phyloP scores from a whole-genome alignment of 768 basidiomycete species.

The Hirschioporus abietinus region DNA sequence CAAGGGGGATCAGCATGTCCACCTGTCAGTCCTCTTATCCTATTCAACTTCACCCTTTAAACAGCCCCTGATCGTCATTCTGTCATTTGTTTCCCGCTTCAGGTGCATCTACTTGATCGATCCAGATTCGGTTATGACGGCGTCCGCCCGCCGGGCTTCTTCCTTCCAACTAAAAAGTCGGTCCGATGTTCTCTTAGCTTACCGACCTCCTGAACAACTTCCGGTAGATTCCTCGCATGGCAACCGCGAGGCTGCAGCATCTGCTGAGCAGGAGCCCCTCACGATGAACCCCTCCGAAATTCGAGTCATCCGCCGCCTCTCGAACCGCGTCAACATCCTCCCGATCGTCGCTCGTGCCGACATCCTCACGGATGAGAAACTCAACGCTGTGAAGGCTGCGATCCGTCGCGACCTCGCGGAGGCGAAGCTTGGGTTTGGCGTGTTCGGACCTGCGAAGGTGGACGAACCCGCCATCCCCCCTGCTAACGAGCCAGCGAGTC shows the following conservation, averaged over 20 bases:
- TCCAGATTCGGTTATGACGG: conserved; percentile 61
- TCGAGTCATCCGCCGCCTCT: conserved; percentile 70
- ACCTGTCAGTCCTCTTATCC: conserved; percentile 50
- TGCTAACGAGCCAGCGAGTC: conserved; percentile 7
- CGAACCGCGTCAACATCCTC: conserved; percentile 71
- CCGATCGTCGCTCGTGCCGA: conserved; percentile 79
- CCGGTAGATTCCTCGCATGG: conserved; percentile 49
- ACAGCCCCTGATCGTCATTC: conserved; percentile 9
- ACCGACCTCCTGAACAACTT: conserved; percentile 47
- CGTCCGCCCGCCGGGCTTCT: conserved; percentile 44
- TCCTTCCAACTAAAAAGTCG: conserved; percentile 48
- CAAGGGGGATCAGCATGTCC: conserved; percentile 87
- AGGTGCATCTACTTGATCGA: conserved; percentile 87
- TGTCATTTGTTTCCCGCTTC: conserved; percentile 12
- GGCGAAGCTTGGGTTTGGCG: conserved; percentile 70
- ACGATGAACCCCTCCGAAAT: conserved; percentile 77
- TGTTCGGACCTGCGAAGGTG: conserved; percentile 50
- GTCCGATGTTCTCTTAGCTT: conserved; percentile 63
- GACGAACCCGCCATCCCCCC: conserved; percentile 14
- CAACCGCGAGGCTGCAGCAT: conserved; percentile 26
- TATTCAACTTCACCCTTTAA: conserved; percentile 14
- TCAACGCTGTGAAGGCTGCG: conserved; percentile 64
- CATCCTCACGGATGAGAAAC: conserved; percentile 75
- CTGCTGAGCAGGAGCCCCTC: conserved; percentile 44
- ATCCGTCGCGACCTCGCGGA: conserved; percentile 62